Conservation (phyloP, 2,329 filamentous ascomycete species). For the Rhexocercosporidium sp. region DNA sequence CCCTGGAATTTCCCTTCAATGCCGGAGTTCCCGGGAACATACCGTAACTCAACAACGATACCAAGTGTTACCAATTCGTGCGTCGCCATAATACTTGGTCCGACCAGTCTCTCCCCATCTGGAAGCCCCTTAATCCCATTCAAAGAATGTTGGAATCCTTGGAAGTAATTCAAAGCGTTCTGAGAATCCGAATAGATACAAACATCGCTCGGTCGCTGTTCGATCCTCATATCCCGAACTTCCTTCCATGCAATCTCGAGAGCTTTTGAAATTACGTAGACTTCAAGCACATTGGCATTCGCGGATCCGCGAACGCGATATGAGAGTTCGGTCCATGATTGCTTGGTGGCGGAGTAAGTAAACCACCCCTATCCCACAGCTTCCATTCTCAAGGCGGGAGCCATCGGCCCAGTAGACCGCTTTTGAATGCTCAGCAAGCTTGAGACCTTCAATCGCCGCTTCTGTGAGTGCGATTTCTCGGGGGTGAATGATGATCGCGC, state of each 20-base stretch:
- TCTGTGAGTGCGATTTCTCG: slow-evolving; percentile 11
- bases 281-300: slow-evolving; percentile 14
- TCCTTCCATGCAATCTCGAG: slow-evolving; percentile 21
- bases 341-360: slow-evolving; percentile 15
- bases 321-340: slow-evolving; percentile 12
- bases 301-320: slow-evolving; percentile 15
- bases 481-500: slow-evolving; percentile 11
- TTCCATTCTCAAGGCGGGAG: background rate
- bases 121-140: background rate
- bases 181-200: slow-evolving; percentile 12
- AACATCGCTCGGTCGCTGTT: slow-evolving; percentile 12
- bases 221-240: slow-evolving; percentile 8
- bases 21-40: slow-evolving; percentile 18
- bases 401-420: slow-evolving; percentile 21
- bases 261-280: slow-evolving; percentile 21
- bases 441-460: slow-evolving; percentile 10
- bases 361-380: slow-evolving; percentile 19
- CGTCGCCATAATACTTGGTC: slow-evolving; percentile 18
- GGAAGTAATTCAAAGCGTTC: slow-evolving; percentile 11
- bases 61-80: slow-evolving; percentile 16
- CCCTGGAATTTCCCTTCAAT: slow-evolving; percentile 17
- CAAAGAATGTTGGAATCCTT: slow-evolving; percentile 1
- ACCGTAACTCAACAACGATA: slow-evolving; percentile 15
- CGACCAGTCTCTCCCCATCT: slow-evolving; percentile 15
- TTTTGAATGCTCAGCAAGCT: background rate